Evolutionary conservation across 2,329 filamentous ascomycete species (phyloP), one percentile per base, ranked within the genome.

Genomic region (Teratosphaeriaceae sp.): DNA sequence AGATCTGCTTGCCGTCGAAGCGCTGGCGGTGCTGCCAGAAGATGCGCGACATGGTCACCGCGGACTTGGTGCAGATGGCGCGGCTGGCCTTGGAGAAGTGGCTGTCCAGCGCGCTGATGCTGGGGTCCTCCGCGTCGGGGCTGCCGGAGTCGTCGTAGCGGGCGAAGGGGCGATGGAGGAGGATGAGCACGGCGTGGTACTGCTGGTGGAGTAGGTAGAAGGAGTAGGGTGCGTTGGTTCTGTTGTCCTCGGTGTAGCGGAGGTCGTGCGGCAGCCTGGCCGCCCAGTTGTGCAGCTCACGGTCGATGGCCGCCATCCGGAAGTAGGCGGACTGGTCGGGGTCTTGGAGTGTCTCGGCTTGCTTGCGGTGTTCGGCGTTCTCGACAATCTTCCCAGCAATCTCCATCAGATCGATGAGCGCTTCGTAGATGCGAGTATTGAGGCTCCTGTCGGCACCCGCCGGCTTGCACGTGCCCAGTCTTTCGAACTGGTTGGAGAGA

Each of bases 381-480:
- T 56, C 54, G 4, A 55, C 54, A 23, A 56, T 55, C 43, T 56
- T 55, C 9, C 54, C 54, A 11, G 50, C 54, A 27, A 56, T 54
- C 34, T 55, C 52, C 54, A 56, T 56, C 11, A 56, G 43, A 12
- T 55, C 52, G 6, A 56, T 52, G 20, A 56, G 36, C 4, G 54
- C 54, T 38, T 56, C 54, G 42, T 56, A 56, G 2, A 56, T 55
- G 9, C 48, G 48, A 2, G 49, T 55, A 33, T 56, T 48, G n/a
- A 56, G 24, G 35, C 51, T 54, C 35, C 49, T 51, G 11, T 40
- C 46, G 6, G 34, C 39, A 7, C 52, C 51, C 21, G 48, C 54
- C 1, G 54, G 52, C 48, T 49, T 53, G 35, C 52, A 55, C 2
- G 54, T 52, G 3, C 52, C 54, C 3, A 56, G 46, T 20, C 52